phyloP scores from a whole-genome alignment of 1,284 basidiomycete genomes.

The Singerocomus inundabilis region DNA sequence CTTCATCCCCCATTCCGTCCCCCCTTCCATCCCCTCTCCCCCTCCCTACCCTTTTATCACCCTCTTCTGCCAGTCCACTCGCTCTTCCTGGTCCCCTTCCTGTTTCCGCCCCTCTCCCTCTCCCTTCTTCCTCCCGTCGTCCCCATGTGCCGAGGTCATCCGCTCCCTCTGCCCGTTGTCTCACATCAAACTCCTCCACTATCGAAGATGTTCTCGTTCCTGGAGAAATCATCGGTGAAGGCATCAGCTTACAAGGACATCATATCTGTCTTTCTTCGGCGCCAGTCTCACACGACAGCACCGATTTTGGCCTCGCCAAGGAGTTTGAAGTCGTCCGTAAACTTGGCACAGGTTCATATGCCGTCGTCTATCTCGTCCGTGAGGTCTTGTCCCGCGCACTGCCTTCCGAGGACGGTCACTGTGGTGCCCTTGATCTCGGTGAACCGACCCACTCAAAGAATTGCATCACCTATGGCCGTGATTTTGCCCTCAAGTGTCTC shows the following conservation, averaged over 20 bases:
- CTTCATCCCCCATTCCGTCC: conserved; percentile 29
- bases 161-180: conserved; percentile 26
- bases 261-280: conserved; percentile 50
- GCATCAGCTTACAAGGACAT: conserved; percentile 62
- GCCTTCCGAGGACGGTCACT: conserved; percentile 60
- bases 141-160: conserved; percentile 24
- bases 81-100: conserved; percentile 27
- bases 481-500: conserved; percentile 95
- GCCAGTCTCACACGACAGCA: conserved; percentile 29
- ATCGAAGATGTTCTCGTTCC: conserved; percentile 65
- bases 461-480: conserved; percentile 67
- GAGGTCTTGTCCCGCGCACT: conserved; percentile 70
- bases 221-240: conserved; percentile 71
- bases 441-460: conserved; percentile 38
- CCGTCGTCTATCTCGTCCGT: conserved; percentile 90
- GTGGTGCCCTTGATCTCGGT: conserved; percentile 62
- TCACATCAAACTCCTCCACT: conserved; percentile 44
- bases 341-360: conserved; percentile 88
- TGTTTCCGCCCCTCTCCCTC: conserved; percentile 25
- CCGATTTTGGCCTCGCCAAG: conserved; percentile 49
- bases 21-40: conserved; percentile 25
- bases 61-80: conserved; percentile 26
- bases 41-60: conserved; percentile 29
- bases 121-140: conserved; percentile 33
- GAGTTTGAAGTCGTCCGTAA: conserved; percentile 83